Evolutionary conservation across 2,329 filamentous ascomycete genomes (phyloP), one percentile per base, ranked within the genome.

Genomic region (Claviceps sp.): DNA sequence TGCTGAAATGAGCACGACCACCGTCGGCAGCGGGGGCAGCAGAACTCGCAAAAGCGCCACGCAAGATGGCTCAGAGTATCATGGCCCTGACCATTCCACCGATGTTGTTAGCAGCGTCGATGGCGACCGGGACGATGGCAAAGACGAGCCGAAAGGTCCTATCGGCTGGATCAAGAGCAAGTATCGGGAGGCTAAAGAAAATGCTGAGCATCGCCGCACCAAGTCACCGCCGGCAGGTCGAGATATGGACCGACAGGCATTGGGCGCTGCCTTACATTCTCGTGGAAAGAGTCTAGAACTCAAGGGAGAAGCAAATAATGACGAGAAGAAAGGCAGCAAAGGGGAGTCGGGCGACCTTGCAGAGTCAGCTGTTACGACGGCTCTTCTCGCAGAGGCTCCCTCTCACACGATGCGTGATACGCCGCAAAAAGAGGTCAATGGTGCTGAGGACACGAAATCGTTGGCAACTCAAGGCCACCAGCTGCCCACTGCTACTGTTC

Each of bases 1-100:
- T 52, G 82, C 82, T 1, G 81, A 82, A 58, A 72, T 76, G 54
- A 89, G 84, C 63, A 81, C 76, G 22, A 84, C 80, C 44, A 87
- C 85, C 0, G 71, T 89, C 47, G 80, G 80, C 17, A 88, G 84
- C 61, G 77, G 74, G 13, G 66, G 68, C n/a, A 69, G 72, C 54
- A 71, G 67, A 56, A 68, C 67, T 6, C 69, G 70, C 19, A 75
- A 73, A 61, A 78, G 72, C 55, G 71, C 73, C 61, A 73, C 72
- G 2, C 74, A 73, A 3, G 77, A 80, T 16, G 73, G 71, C 38
- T 72, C 72, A 5, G 76, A 80, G 26, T 46, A 49, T 46, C 68
- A 70, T 7, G 62, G 67, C 4, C 56, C 69, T 40, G 61, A 65
- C 3, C 68, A 70, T 7, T 62, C 67, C 4, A 56, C 69, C 39